Percentiles rank a stretch among this genome's conserved stretches.
Conservation (phyloP, 2,329 filamentous ascomycete species). For the Fusarium nurragi region DNA sequence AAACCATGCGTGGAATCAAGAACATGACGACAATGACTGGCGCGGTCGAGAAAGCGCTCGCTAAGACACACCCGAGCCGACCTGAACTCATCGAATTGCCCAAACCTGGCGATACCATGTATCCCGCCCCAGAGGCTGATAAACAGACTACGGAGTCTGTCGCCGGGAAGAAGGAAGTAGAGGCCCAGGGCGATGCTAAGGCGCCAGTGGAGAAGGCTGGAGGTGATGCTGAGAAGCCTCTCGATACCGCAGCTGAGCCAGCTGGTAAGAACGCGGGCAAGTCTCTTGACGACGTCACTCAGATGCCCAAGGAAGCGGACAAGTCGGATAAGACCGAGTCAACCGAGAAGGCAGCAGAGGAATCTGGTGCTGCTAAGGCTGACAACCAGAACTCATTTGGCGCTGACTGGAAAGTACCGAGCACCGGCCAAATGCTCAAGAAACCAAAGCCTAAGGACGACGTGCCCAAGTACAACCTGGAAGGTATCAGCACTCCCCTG, state of each 20-base stretch:
- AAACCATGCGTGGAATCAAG: conserved; percentile 73
- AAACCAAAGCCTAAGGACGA: conserved; percentile 59
- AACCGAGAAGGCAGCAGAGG: conserved; percentile 36
- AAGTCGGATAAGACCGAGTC: conserved; percentile 41
- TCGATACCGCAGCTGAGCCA: conserved; percentile 11
- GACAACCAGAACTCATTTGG: conserved; percentile 42
- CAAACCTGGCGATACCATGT: conserved; percentile 69
- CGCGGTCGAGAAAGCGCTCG: conserved; percentile 79
- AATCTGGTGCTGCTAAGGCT: conserved; percentile 42
- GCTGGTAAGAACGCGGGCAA: conserved; percentile 30
- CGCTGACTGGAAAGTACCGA: conserved; percentile 46
- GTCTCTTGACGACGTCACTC: conserved; percentile 37
- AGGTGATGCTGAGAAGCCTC: conserved; percentile 31
- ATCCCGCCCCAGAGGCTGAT: conserved; percentile 43
- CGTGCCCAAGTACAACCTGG: conserved; percentile 71
- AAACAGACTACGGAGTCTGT: conserved; percentile 17
- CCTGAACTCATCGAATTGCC: conserved; percentile 75
- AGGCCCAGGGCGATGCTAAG: conserved; percentile 45
- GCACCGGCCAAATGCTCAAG: conserved; percentile 45
- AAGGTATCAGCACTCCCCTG: conserved; percentile 78
- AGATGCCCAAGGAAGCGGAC: conserved; percentile 42
- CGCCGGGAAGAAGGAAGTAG: conserved; percentile 32
- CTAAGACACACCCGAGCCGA: conserved; percentile 81
- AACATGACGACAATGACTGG: conserved; percentile 71
- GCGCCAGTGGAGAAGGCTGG: conserved; percentile 45